phyloP scores from a whole-genome alignment of 2,329 filamentous ascomycete genomes.

The Venturia aucupariae region DNA sequence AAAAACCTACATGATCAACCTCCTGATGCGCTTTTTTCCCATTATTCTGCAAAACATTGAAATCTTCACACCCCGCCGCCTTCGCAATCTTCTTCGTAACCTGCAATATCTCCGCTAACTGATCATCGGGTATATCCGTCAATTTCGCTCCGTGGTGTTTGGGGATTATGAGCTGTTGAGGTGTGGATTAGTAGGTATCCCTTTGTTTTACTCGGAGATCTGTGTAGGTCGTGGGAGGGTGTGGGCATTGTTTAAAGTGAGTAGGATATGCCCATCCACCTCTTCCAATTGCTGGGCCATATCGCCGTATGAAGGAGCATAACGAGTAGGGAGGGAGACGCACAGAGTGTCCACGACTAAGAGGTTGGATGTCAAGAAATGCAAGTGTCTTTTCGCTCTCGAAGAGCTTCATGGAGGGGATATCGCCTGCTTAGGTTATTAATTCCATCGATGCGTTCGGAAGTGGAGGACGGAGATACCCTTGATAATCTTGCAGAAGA shows the following conservation, averaged over 20 bases:
- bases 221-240: not conserved
- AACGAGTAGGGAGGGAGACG: slow-evolving; percentile 21
- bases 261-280: not conserved
- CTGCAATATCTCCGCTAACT: slow-evolving; percentile 72
- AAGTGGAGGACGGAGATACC: slow-evolving; percentile 40
- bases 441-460: slow-evolving; percentile 12
- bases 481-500: slow-evolving; percentile 99
- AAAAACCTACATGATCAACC: slow-evolving; percentile 70
- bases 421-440: slow-evolving; percentile 58
- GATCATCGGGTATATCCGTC: slow-evolving; percentile 83
- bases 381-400: slow-evolving; percentile 90
- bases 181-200: not conserved
- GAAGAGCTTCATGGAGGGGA: slow-evolving; percentile 92
- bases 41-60: slow-evolving; percentile 96
- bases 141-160: slow-evolving; percentile 92
- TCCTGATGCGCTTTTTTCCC: slow-evolving; percentile 83
- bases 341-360: slow-evolving; percentile 84
- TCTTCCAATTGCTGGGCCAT: not conserved
- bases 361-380: slow-evolving; percentile 90
- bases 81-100: slow-evolving; percentile 78
- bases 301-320: not conserved
- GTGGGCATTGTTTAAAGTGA: not conserved
- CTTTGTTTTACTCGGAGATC: too few relatives aligned
- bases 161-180: slow-evolving; percentile 76
- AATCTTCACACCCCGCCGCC: slow-evolving; percentile 68